Evolutionary conservation across 2,329 filamentous ascomycete species (phyloP), one percentile per base, ranked within the genome.

Genomic region (Dactylellina cionopaga): DNA sequence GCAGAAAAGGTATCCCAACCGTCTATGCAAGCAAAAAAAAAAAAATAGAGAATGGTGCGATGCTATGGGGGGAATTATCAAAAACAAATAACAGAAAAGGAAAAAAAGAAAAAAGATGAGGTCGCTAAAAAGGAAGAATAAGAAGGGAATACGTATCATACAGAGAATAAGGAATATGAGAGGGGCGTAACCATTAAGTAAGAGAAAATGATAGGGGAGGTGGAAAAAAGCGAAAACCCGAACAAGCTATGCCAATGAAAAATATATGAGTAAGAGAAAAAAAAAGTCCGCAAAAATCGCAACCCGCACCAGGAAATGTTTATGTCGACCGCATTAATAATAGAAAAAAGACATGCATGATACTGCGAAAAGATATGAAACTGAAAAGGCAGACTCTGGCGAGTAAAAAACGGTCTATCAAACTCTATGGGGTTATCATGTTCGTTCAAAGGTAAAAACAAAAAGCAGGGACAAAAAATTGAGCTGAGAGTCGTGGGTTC

Each of bases 271-370:
- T 15, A 22, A 24, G n/a, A 37, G 25, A 31, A 25, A 31, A 51
- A 39, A 51, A 58, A 62, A 47, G 56, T 47, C 13, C 56, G 54
- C 63, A 64, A 66, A 54, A 37, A 59, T 68, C 63, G 66, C 66
- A 71, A 63, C 66, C 58, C 51, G 66, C 66, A 71, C 66, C 66
- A 31, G 58, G 52, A 64, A 71, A 71, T 71, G 66, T 71, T 22
- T 33, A 64, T 51, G 47, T 35, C 33, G 27, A 27, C 27, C 51
- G 47, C 29, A 56, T 56, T 55, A 62, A 31, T n/a, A n/a, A n/a
- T 60, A 70, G 55, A 70, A 44, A 44, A 59, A 43, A 47, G 46
- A 22, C 3, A 29, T 39, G 62, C 51, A 51, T 43, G 47, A 68
- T 66, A 51, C 11, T 25, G 54, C 54, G 41, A 29, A 27, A 54